These are phyloP conservation scores for Aspergillus pseudoviridinutans DNA, from an alignment of 2,329 filamentous ascomycete species.

Conservation along the genomic window DNA sequence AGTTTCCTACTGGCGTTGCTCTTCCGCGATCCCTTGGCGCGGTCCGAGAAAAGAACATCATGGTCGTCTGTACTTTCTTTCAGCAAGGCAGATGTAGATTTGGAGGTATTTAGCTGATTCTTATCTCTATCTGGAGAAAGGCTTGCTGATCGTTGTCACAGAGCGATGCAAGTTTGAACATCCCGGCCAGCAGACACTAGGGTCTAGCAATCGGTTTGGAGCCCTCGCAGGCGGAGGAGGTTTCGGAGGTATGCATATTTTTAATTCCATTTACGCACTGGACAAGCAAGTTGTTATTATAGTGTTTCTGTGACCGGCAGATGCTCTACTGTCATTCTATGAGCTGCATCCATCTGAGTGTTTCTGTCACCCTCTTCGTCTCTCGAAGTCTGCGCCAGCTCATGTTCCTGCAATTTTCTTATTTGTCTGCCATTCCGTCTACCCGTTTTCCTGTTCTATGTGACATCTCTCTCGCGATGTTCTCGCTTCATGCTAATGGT, in stretches of 20 bases:
- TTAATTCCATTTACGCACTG: not conserved
- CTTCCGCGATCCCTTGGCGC: not conserved
- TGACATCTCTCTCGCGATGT: slow-evolving; percentile 2
- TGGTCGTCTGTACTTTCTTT: slow-evolving; percentile 60
- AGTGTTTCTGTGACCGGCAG: not conserved
- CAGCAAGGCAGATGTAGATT: slow-evolving; percentile 62
- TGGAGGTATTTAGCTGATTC: slow-evolving; percentile 48
- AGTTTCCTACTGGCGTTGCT: not conserved
- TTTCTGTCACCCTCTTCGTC: not conserved
- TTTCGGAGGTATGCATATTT: slow-evolving; percentile 38
- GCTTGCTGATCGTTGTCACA: slow-evolving; percentile 28
- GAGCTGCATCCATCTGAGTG: not conserved
- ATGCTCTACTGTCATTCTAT: not conserved
- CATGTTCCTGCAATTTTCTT: not conserved
- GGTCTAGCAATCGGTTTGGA: slow-evolving; percentile 57
- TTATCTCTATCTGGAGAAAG: not conserved
- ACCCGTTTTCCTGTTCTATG: not conserved
- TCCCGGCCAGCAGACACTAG: slow-evolving; percentile 40
- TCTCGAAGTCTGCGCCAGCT: not conserved
- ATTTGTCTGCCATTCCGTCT: not conserved
- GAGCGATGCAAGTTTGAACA: slow-evolving; percentile 60
- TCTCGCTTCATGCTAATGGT: not conserved
- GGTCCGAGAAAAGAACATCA: slow-evolving; percentile 19
- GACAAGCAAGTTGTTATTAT: not conserved
- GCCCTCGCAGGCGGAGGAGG: slow-evolving; percentile 38